Conservation (phyloP, 257 asterid genomes). For the Anisodus acutangulus region DNA sequence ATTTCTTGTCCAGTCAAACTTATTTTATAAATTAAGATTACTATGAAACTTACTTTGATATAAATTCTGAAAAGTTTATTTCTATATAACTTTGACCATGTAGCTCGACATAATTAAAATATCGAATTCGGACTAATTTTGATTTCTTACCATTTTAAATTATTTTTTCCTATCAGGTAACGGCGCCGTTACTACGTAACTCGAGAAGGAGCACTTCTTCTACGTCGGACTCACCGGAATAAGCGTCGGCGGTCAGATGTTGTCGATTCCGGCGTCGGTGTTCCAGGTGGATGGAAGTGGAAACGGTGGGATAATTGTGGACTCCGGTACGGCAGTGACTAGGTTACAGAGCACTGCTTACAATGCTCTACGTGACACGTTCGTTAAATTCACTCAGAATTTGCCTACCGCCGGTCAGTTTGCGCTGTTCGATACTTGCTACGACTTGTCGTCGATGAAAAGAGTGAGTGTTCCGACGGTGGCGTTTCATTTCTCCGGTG, state of each 20-base stretch:
- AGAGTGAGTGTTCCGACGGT: constrained; percentile 67
- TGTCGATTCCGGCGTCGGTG: constrained; percentile 42
- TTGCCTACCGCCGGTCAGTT: constrained; percentile 42
- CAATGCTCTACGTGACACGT: constrained; percentile 54
- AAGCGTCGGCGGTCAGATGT: constrained; percentile 55
- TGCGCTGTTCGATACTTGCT: constrained; percentile 81
- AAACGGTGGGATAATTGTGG: constrained; percentile 79
- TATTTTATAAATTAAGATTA: no score
- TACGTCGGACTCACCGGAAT: constrained; percentile 74
- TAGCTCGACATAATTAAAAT: no score
- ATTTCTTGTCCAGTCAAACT: no score
- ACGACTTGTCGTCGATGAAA: constrained; percentile 49
- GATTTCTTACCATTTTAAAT: no score
- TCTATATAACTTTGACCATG: no score
- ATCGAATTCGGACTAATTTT: no score
- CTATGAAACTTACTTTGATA: no score
- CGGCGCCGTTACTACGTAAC: constrained; percentile 58
- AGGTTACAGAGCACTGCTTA: constrained; percentile 63
- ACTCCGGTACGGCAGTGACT: constrained; percentile 92
- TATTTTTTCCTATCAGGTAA: no score
- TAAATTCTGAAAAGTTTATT: no score
- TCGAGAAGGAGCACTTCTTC: constrained; percentile 42
- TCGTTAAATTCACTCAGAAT: constrained; percentile 35
- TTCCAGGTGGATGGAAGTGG: constrained; percentile 55
- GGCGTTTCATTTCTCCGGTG: constrained; percentile 60